phyloP scores from a whole-genome alignment of 2,329 filamentous ascomycete genomes.

The Clonostachys sp. region DNA sequence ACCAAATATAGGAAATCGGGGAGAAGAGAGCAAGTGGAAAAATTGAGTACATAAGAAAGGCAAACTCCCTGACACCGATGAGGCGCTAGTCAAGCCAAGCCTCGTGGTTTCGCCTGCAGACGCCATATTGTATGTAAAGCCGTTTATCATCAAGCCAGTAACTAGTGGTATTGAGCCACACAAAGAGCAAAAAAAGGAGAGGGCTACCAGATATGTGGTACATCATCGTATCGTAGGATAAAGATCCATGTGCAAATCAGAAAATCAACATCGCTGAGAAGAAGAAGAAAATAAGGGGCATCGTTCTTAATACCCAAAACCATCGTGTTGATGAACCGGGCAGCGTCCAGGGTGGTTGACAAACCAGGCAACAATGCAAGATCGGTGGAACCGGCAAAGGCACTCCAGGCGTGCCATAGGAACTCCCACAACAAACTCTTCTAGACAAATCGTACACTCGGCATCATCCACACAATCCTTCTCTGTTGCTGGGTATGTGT shows the following conservation, averaged over 20 bases:
- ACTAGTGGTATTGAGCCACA: no score
- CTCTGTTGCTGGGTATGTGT: conserved; percentile 59
- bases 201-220: no score
- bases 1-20: no score
- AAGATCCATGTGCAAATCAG: neutral
- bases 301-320: conserved; percentile 41
- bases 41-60: no score
- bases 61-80: no score
- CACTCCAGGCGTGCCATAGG: conserved; percentile 64
- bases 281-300: neutral
- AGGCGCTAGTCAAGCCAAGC: no score
- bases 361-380: conserved; percentile 61
- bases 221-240: no score
- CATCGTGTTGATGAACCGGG: conserved; percentile 62
- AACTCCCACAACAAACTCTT: conserved; percentile 59
- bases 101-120: no score
- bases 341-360: conserved; percentile 57
- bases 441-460: conserved; percentile 64
- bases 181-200: no score
- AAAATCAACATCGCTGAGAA: neutral
- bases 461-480: conserved; percentile 66
- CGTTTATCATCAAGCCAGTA: no score
- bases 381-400: conserved; percentile 58
- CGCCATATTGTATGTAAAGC: no score
- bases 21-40: no score